Evolutionary conservation across 139 green algal genomes (phyloP).

Genomic region (Trebouxia sp.): DNA sequence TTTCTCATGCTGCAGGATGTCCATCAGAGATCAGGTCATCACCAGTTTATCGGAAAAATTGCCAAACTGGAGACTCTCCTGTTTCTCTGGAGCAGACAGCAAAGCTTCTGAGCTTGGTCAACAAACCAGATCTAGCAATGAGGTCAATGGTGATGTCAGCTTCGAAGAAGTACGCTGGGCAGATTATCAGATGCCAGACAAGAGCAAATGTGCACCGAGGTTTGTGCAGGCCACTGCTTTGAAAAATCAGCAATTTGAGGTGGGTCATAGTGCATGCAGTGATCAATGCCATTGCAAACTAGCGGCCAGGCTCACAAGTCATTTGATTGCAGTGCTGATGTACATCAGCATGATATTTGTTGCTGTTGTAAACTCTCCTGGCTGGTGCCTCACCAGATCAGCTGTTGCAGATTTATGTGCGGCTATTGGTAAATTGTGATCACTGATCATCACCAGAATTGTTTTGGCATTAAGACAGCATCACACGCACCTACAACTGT

Average conservation of each 20-base stretch:
- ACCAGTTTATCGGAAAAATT: background rate
- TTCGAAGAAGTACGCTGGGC: conserved; percentile 31
- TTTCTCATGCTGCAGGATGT: background rate
- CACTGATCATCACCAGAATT: too few relatives aligned
- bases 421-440: too few relatives aligned
- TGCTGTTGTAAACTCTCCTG: too few relatives aligned
- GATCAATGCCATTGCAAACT: too few relatives aligned
- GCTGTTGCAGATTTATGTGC: too few relatives aligned
- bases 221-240: background rate
- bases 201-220: background rate
- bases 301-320: too few relatives aligned
- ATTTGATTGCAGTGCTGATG: too few relatives aligned
- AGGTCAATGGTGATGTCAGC: conserved; percentile 28
- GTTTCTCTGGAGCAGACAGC: background rate
- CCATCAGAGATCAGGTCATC: background rate
- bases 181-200: background rate
- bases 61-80: conserved; percentile 1
- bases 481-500: too few relatives aligned
- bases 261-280: background rate
- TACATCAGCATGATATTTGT: too few relatives aligned
- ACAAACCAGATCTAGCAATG: background rate
- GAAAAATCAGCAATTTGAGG: background rate
- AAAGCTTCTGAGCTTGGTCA: background rate
- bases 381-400: too few relatives aligned
- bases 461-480: too few relatives aligned